These are phyloP conservation scores for Penicilliopsis zonata DNA, from an alignment of 495 filamentous ascomycete species.

Conservation along the genomic window DNA sequence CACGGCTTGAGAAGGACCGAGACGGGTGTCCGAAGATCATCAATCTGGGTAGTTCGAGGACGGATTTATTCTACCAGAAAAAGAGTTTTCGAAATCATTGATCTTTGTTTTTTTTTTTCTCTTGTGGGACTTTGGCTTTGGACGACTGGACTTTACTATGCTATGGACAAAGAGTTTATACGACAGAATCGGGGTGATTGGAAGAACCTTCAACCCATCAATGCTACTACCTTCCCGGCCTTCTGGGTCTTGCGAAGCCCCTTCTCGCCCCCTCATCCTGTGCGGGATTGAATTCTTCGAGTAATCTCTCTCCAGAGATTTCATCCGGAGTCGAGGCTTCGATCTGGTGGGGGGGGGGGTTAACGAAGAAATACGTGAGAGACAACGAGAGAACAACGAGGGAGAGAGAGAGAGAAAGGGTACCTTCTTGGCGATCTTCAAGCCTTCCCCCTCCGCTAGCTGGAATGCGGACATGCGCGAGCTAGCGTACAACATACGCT, in stretches of 20 bases:
- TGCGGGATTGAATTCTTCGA: constrained; percentile 66
- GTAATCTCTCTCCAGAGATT: constrained; percentile 56
- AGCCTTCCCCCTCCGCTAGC: constrained; percentile 56
- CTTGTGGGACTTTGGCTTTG: too few species aligned
- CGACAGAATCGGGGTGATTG: not conserved
- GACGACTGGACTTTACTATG: too few species aligned
- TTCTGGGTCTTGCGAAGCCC: constrained; percentile 79
- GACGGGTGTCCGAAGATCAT: constrained; percentile 99
- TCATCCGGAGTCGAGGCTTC: constrained; percentile 65
- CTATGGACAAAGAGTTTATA: too few species aligned
- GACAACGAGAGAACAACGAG: constrained; percentile 27
- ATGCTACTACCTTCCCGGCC: constrained; percentile 50
- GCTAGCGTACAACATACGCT: constrained; percentile 89
- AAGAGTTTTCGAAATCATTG: constrained; percentile 64
- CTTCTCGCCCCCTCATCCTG: constrained; percentile 47
- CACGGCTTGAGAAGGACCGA: constrained; percentile 89
- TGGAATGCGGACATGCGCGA: constrained; percentile 60
- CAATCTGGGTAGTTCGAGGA: constrained; percentile 87
- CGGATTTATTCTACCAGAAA: constrained; percentile 84
- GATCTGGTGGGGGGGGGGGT: constrained; percentile 22
- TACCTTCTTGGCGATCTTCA: constrained; percentile 67
- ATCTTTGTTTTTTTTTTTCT: too few species aligned
- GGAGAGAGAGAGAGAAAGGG: constrained; percentile 1
- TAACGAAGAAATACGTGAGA: not conserved
- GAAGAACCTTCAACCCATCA: not conserved